A percentile compares a stretch with the other conserved stretches of the same genome.
Conservation (phyloP, 2,329 filamentous ascomycete genomes). For the Fusarium vanettenii region DNA sequence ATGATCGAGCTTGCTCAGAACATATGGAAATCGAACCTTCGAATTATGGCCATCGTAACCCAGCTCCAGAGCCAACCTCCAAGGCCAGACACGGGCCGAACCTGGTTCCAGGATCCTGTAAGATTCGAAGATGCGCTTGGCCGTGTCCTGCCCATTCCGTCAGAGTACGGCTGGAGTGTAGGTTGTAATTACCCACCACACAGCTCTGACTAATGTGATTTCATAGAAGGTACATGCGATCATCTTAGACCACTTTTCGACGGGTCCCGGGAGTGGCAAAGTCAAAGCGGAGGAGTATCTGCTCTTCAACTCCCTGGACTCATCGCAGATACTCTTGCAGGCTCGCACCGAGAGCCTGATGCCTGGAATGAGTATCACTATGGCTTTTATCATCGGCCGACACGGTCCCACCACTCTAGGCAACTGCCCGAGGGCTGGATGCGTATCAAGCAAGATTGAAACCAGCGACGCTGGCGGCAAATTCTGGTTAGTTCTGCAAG, state of each 20-base stretch:
- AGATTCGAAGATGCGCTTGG: not conserved
- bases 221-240: not conserved
- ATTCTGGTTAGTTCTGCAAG: not conserved
- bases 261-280: not conserved
- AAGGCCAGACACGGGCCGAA: not conserved
- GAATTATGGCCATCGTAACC: not conserved
- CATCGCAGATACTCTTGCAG: not conserved
- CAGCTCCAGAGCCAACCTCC: not conserved
- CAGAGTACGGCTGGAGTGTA: not conserved
- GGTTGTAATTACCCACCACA: not conserved
- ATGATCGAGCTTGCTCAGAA: not conserved
- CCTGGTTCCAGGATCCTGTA: not conserved
- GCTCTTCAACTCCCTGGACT: not conserved
- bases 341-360: not conserved
- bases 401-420: not conserved
- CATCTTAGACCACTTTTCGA: not conserved
- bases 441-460: not conserved
- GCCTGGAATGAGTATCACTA: not conserved
- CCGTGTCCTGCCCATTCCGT: not conserved
- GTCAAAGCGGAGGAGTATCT: not conserved
- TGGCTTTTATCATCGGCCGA: not conserved
- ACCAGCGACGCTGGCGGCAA: not conserved
- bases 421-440: not conserved
- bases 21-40: not conserved
- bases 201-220: not conserved